Conservation (phyloP, 768 basidiomycete species). For the Calocybe cyanea region DNA sequence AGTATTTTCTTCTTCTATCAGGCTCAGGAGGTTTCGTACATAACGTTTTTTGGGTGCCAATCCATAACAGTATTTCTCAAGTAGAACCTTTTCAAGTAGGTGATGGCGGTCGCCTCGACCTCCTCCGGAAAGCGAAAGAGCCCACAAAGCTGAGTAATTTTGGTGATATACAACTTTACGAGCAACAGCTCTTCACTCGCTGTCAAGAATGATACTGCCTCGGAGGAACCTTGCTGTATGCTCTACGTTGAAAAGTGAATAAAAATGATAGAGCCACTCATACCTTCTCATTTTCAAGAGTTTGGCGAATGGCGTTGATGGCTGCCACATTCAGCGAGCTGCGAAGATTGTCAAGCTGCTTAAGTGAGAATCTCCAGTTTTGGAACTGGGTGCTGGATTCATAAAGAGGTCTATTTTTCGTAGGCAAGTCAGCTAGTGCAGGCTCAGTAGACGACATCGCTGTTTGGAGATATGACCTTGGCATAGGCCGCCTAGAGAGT, state of each 20-base stretch:
- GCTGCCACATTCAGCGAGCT: slow-evolving; percentile 69
- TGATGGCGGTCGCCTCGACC: slow-evolving; percentile 89
- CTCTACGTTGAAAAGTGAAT: slow-evolving; percentile 19
- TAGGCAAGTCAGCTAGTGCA: background rate
- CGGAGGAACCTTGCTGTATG: slow-evolving; percentile 67
- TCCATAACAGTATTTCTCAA: slow-evolving; percentile 98
- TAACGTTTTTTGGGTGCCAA: slow-evolving; percentile 98
- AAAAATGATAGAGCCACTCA: slow-evolving; percentile 14
- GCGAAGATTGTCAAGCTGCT: slow-evolving; percentile 59
- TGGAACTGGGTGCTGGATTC: slow-evolving; percentile 77
- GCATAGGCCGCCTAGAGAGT: too few species aligned
- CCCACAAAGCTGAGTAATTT: slow-evolving; percentile 80
- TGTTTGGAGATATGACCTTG: too few species aligned
- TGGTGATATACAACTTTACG: slow-evolving; percentile 84
- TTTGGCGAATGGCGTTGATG: slow-evolving; percentile 69
- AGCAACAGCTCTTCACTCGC: slow-evolving; percentile 84
- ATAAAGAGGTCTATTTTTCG: slow-evolving; percentile 49
- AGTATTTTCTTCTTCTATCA: background rate
- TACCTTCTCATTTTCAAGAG: slow-evolving; percentile 82
- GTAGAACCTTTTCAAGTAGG: slow-evolving; percentile 95
- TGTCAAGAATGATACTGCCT: slow-evolving; percentile 66
- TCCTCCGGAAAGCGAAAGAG: slow-evolving; percentile 88
- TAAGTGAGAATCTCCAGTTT: slow-evolving; percentile 86
- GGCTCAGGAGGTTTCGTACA: slow-evolving; percentile 49
- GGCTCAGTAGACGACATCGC: slow-evolving; percentile 6